Evolutionary conservation across 2,329 filamentous ascomycete genomes (phyloP).

Genomic region (Madurella fahalii): DNA sequence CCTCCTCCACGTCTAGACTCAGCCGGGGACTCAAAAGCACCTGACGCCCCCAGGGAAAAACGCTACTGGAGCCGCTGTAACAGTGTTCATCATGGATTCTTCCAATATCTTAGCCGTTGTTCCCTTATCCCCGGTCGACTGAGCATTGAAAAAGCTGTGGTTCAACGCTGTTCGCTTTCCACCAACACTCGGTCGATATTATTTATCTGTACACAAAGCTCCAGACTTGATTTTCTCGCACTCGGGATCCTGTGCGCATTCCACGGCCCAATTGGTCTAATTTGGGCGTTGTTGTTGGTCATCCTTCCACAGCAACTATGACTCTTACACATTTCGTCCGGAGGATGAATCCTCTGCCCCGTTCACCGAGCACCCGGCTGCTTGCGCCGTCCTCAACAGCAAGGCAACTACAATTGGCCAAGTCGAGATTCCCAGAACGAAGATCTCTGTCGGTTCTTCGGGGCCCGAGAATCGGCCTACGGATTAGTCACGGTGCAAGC

Average conservation of each 20-base stretch:
- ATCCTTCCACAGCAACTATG: constrained; percentile 8
- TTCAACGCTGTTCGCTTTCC: background rate
- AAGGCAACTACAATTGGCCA: background rate
- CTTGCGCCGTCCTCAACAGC: background rate
- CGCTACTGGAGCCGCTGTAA: background rate
- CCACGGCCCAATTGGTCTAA: background rate
- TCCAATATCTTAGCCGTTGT: background rate
- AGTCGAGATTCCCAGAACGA: background rate
- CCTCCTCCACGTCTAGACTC: background rate
- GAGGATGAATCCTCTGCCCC: constrained; percentile 3
- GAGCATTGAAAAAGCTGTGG: constrained; percentile 1
- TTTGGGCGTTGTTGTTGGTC: background rate
- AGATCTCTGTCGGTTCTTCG: constrained; percentile 1
- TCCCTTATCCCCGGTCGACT: background rate
- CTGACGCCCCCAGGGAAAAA: background rate
- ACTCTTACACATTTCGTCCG: constrained; percentile 16
- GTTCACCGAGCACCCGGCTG: background rate
- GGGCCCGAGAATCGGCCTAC: background rate
- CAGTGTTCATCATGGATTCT: background rate
- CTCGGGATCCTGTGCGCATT: background rate
- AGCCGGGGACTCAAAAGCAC: background rate
- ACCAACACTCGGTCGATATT: background rate
- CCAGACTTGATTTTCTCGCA: background rate
- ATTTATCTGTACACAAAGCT: background rate
- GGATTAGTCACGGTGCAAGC: background rate